A percentile compares a stretch with the other conserved stretches of the same genome.
Evolutionary conservation across 106 monocot species (phyloP).

Genomic region (Dendrobium chrysotoxum): DNA sequence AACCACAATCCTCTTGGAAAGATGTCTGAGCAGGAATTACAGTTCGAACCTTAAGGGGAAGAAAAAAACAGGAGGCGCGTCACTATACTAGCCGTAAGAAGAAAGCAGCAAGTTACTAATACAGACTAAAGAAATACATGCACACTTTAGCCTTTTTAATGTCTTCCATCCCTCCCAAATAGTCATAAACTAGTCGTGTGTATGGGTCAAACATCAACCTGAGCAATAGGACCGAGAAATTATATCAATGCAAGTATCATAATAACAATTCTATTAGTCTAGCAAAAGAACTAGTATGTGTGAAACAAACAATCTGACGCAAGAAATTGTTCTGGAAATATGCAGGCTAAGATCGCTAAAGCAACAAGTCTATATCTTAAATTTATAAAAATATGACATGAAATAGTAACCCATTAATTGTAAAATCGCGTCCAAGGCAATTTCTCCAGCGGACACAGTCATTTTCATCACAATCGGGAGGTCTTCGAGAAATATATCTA

Average conservation of each 20-base stretch:
- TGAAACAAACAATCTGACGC: neutral
- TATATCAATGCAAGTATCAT: neutral
- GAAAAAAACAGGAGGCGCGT: conserved; percentile 1
- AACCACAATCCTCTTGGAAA: conserved; percentile 92
- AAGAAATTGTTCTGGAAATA: neutral
- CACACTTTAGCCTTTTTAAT: conserved; percentile 88
- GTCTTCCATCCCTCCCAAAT: conserved; percentile 89
- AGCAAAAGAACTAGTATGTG: neutral
- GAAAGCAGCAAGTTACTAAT: neutral
- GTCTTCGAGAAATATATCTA: conserved; percentile 17
- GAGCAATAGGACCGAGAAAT: conserved; percentile 13
- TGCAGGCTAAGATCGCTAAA: neutral
- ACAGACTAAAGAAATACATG: conserved; percentile 31
- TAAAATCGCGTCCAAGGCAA: conserved; percentile 80
- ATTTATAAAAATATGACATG: conserved; percentile 2
- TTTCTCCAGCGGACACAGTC: conserved; percentile 84
- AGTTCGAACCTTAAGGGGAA: conserved; percentile 55
- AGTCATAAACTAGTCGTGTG: conserved; percentile 71
- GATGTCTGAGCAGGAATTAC: conserved; percentile 69
- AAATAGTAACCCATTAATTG: conserved; percentile 74
- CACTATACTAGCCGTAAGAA: neutral
- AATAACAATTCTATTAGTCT: neutral
- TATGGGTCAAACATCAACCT: conserved; percentile 96
- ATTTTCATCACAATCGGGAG: conserved; percentile 46
- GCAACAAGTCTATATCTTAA: neutral